Conservation (phyloP, 352 stramenopile species). For the Phytophthora hibernalis region DNA sequence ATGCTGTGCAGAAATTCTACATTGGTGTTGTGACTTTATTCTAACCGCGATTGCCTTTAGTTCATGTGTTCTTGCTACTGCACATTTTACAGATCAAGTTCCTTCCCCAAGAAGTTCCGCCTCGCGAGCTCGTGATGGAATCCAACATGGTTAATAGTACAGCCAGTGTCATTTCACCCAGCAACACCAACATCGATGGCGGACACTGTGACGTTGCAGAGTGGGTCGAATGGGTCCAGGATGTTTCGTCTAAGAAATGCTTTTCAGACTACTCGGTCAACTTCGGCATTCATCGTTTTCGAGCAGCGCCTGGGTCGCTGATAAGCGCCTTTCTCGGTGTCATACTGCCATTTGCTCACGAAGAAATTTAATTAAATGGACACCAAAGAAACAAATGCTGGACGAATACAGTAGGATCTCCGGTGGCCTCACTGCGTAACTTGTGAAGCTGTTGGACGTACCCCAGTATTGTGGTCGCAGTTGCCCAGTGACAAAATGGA, state of each 20-base stretch:
- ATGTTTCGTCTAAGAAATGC: neutral
- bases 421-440: conserved; percentile 2
- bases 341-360: conserved; percentile 9
- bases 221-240: neutral
- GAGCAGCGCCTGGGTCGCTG: neutral
- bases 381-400: conserved; percentile 13
- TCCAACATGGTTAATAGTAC: too few species aligned
- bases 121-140: too few species aligned
- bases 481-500: conserved; percentile 2
- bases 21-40: too few species aligned
- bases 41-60: too few species aligned
- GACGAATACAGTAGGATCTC: conserved; percentile 19
- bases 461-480: conserved; percentile 17
- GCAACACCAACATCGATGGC: neutral
- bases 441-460: conserved; percentile 23
- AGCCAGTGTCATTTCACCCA: neutral
- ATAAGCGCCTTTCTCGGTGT: neutral
- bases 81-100: too few species aligned
- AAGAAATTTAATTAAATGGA: conserved; percentile 12
- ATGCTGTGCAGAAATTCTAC: neutral
- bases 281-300: conserved; percentile 9
- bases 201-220: neutral
- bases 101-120: too few species aligned
- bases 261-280: neutral
- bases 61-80: too few species aligned